These are phyloP conservation scores for Penicillium sp. DNA, from an alignment of 2,329 filamentous ascomycete genomes.

Conservation along the genomic window DNA sequence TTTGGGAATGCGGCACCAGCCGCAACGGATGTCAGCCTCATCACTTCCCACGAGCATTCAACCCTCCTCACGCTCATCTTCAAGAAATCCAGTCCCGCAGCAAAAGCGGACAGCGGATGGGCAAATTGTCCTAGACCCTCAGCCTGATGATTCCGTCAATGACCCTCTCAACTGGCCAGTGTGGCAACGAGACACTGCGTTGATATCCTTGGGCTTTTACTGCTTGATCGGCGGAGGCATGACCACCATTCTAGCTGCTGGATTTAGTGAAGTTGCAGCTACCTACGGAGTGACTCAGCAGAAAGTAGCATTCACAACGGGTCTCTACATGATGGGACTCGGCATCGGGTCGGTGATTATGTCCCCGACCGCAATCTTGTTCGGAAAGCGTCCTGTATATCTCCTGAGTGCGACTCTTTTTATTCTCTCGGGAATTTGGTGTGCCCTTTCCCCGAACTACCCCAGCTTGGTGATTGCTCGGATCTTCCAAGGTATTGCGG, in stretches of 20 bases:
- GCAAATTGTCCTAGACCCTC: constrained; percentile 82
- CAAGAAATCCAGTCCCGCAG: constrained; percentile 30
- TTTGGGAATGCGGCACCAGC: constrained; percentile 62
- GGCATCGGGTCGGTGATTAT: constrained; percentile 81
- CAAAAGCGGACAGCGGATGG: constrained; percentile 81
- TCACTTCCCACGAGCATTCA: constrained; percentile 51
- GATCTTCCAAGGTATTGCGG: constrained; percentile 82
- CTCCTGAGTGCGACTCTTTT: constrained; percentile 76
- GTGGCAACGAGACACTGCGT: constrained; percentile 75
- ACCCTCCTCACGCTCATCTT: constrained; percentile 43
- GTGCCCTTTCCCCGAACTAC: constrained; percentile 79
- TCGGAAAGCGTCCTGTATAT: constrained; percentile 88
- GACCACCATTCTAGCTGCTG: constrained; percentile 85
- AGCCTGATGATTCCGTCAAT: constrained; percentile 86
- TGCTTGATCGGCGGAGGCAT: constrained; percentile 93
- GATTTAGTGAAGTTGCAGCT: constrained; percentile 76
- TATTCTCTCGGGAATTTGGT: constrained; percentile 76
- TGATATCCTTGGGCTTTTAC: constrained; percentile 84
- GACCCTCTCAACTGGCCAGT: constrained; percentile 90
- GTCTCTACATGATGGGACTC: constrained; percentile 90
- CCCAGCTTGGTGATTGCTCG: constrained; percentile 76
- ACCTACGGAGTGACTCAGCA: constrained; percentile 68
- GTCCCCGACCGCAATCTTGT: constrained; percentile 88
- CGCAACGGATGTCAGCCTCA: constrained; percentile 59
- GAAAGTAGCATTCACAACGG: constrained; percentile 80